Conservation (phyloP, 2,329 filamentous ascomycete genomes). For the Aspergillus caelatus region DNA sequence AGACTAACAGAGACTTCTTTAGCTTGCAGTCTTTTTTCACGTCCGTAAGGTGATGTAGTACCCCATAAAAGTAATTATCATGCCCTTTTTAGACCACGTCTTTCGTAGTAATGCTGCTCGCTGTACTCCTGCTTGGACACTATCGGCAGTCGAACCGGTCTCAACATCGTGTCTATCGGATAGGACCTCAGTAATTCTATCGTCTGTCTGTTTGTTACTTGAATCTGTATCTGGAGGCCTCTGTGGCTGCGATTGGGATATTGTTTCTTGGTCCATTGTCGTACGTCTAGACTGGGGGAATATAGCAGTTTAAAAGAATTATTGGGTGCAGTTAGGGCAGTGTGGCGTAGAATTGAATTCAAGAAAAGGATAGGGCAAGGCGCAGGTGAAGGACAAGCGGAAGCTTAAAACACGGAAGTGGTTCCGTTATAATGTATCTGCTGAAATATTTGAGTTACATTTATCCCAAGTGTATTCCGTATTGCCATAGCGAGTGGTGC, state of each 20-base stretch:
- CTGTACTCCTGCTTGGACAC: conserved; percentile 24
- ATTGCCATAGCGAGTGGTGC: not conserved
- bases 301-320: not conserved
- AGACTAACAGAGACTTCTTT: conserved; percentile 10
- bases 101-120: conserved; percentile 22
- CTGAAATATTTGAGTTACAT: not conserved
- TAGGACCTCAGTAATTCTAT: not conserved
- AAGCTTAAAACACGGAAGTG: not conserved
- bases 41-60: not conserved
- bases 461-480: not conserved
- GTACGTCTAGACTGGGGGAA: not conserved
- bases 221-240: not conserved
- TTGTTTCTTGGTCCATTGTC: not conserved
- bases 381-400: not conserved
- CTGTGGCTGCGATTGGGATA: not conserved
- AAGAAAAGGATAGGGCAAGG: not conserved
- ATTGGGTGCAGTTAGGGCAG: not conserved
- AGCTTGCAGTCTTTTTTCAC: not conserved
- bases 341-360: not conserved
- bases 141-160: conserved; percentile 5
- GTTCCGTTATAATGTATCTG: not conserved
- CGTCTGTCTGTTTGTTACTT: not conserved
- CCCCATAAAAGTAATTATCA: conserved; percentile 23
- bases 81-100: conserved; percentile 21
- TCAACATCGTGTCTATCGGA: conserved; percentile 8